Base-by-base conservation (phyloP, 2,329 filamentous ascomycete genomes). In the Trichoderma sp. region DNA sequence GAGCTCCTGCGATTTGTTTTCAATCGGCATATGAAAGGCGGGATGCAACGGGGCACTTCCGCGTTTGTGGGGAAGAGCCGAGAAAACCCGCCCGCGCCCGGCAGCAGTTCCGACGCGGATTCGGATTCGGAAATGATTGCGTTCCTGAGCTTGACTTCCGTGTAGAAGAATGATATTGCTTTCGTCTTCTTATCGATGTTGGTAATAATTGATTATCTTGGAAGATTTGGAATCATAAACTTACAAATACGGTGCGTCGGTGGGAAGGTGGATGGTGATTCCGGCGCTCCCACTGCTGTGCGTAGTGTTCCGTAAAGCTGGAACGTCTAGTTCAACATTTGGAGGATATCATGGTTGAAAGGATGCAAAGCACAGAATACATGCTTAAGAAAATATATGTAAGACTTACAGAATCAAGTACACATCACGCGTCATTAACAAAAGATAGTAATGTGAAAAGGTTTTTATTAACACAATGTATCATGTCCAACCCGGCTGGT, bases 11-110 rank as follows among this genome's bases (percentile, higher is more conserved):
- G 34, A 32, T 59, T 57, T 11, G 11, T 50, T 59, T 43, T 43
- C 39, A 26, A 43, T 69, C 66, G 66, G 66, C 57, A 61, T 69
- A 59, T 57, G 15, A 39, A 59, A 43, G 58, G 67, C 34, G 71
- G 65, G 66, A 53, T 62, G 53, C 13, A 34, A 55, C 32, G 71
- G 58, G 32, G 43, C 58, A 39, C 66, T 72, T 69, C 71, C 71
- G 70, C 70, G 36, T 34, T 59, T 55, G 71, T 70, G 71, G 70
- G 65, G 57, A 62, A 63, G 23, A 69, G 71, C 68, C 67, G 67
- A 36, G 62, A 70, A 26, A 50, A 69, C 36, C 66, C 66, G 66
- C 39, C 39, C 55, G 65, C 55, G 9, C n/a, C 58, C 65, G 39
- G 50, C 11, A 47, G 26, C 66, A 43, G 39, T 69, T 62, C 66